These are phyloP conservation scores for Chloroidium sp. DNA, from an alignment of 163 green algal species.

Conservation along the genomic window DNA sequence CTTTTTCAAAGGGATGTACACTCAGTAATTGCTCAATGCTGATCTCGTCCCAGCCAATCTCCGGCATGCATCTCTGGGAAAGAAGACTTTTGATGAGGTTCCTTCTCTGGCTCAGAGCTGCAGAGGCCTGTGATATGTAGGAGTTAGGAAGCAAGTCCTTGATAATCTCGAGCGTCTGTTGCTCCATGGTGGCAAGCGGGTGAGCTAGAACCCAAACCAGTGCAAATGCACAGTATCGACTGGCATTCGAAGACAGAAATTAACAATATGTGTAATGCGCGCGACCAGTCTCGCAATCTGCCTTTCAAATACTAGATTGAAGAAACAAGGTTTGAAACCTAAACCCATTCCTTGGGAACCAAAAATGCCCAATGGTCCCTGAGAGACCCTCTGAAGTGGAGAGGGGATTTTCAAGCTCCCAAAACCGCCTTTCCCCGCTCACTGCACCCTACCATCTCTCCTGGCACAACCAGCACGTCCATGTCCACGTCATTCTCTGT, in stretches of 20 bases:
- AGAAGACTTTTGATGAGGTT: slow-evolving; percentile 71
- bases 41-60: slow-evolving; percentile 77
- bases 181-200: slow-evolving; percentile 39
- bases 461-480: neutral
- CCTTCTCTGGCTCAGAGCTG: slow-evolving; percentile 36
- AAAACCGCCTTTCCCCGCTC: neutral
- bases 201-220: neutral
- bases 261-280: too few species aligned
- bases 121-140: slow-evolving; percentile 65
- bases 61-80: slow-evolving; percentile 58
- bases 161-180: slow-evolving; percentile 45
- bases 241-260: neutral
- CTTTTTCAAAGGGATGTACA: slow-evolving; percentile 20
- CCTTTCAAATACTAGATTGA: too few species aligned
- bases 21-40: slow-evolving; percentile 78
- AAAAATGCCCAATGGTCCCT: too few species aligned
- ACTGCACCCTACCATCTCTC: neutral
- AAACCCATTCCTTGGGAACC: too few species aligned
- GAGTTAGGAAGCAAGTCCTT: slow-evolving; percentile 34
- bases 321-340: too few species aligned
- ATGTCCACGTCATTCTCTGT: neutral
- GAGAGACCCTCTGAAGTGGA: too few species aligned
- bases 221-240: neutral
- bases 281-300: too few species aligned
- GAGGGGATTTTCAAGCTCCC: neutral